These are phyloP conservation scores for Bipolaris oryzae DNA, from an alignment of 2,329 filamentous ascomycete genomes.

Conservation along the genomic window DNA sequence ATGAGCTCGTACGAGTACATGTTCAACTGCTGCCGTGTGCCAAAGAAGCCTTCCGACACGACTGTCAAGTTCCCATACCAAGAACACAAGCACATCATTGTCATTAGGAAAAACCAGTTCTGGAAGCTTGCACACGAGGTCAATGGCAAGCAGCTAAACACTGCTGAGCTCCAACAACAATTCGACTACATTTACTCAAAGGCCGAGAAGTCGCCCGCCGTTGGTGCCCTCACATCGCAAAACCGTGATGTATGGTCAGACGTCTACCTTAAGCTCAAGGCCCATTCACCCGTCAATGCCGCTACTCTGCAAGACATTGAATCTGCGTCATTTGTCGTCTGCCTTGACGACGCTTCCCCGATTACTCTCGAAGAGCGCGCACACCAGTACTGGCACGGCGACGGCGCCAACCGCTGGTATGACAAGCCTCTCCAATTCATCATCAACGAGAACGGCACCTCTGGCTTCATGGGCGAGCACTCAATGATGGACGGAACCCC, in stretches of 20 bases:
- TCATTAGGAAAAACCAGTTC: conserved; percentile 94
- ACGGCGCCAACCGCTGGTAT: conserved; percentile 94
- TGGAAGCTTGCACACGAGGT: conserved; percentile 88
- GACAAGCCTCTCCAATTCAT: conserved; percentile 99
- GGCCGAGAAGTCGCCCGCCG: conserved; percentile 67
- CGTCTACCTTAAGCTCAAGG: conserved; percentile 67
- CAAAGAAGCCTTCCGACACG: conserved; percentile 80
- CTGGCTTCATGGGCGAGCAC: conserved; percentile 98
- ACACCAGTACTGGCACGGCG: conserved; percentile 97
- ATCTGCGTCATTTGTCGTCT: conserved; percentile 87
- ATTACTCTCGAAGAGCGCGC: conserved; percentile 95
- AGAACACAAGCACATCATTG: conserved; percentile 86
- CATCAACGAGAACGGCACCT: conserved; percentile 95
- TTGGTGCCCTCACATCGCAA: conserved; percentile 86
- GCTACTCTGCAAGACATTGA: conserved; percentile 81
- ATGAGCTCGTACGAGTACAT: conserved; percentile 99
- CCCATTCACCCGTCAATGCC: conserved; percentile 77
- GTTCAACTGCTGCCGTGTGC: conserved; percentile 93
- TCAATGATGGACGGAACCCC: conserved; percentile 99
- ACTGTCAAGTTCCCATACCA: conserved; percentile 77
- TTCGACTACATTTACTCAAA: conserved; percentile 84
- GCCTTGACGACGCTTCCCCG: conserved; percentile 87
- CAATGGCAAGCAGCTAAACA: conserved; percentile 83
- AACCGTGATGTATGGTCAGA: conserved; percentile 94
- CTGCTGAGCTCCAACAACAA: conserved; percentile 85